These are phyloP conservation scores for Phytophthora pluvialis DNA, from an alignment of 352 stramenopile genomes.

Conservation along the genomic window DNA sequence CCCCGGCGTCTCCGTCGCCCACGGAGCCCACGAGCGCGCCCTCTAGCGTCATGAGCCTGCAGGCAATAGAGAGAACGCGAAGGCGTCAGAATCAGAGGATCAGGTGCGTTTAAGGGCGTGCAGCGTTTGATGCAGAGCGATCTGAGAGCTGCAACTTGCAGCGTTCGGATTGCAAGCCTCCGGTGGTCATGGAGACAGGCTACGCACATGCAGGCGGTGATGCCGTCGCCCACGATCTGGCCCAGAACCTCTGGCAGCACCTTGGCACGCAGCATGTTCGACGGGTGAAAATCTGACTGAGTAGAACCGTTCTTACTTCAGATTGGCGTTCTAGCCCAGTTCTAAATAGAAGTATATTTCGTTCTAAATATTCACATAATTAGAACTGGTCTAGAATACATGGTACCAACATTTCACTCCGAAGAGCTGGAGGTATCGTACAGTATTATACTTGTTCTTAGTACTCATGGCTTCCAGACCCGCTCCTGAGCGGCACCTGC, in stretches of 20 bases:
- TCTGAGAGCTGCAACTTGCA: conserved; percentile 5
- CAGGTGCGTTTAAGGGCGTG: neutral
- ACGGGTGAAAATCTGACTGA: neutral
- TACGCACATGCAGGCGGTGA: conserved; percentile 79
- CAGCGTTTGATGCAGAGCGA: conserved; percentile 13
- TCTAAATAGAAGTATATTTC: too few relatives aligned
- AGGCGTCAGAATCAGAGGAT: neutral
- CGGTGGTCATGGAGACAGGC: neutral
- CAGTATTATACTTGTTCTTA: too few relatives aligned
- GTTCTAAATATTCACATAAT: too few relatives aligned
- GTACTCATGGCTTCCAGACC: too few relatives aligned
- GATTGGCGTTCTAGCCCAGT: too few relatives aligned
- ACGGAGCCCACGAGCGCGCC: conserved; percentile 84
- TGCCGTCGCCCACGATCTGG: conserved; percentile 80
- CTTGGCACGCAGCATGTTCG: conserved; percentile 78
- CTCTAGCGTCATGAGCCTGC: conserved; percentile 85
- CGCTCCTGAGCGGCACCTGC: neutral
- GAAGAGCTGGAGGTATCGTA: too few relatives aligned
- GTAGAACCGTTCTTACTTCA: too few relatives aligned
- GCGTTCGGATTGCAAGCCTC: neutral
- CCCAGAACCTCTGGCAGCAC: conserved; percentile 79
- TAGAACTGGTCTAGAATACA: too few relatives aligned
- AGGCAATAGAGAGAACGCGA: conserved; percentile 1
- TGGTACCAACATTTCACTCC: too few relatives aligned
- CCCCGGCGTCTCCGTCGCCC: conserved; percentile 56